Evolutionary conservation across 2,329 filamentous ascomycete species (phyloP), one percentile per base, ranked within the genome.

Genomic region (Fusarium haematococcum): DNA sequence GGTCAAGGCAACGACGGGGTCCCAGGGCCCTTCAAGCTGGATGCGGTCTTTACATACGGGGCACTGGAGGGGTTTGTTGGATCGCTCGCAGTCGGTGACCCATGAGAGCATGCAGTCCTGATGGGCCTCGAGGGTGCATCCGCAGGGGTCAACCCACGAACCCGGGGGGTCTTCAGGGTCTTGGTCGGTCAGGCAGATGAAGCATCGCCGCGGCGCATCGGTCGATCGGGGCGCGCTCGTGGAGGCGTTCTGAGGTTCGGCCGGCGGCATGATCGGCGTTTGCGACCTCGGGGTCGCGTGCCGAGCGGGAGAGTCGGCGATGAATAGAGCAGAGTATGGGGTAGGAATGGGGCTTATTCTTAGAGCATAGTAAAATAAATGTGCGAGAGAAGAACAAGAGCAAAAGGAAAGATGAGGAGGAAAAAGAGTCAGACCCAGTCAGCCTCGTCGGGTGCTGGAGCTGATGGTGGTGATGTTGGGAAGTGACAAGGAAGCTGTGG

Each of bases 21-120:
- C 95, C 78, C 88, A 90, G 16, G 94, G 93, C 58, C 95, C 91
- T 60, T 92, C 89, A 32, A 98, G 87, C 62, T 89, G 86, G 78
- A 98, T 97, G 75, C 91, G 89, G 2, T 91, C 89, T 81, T 97
- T 97, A 88, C 97, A 99, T 72, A 97, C 94, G 3, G 96, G 96
- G 80, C 97, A 99, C 63, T 90, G 86, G 73, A 98, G 91, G 70
- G 91, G 91, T 64, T 91, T 90, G 81, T 86, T 81, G 80, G 89
- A 83, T 68, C 83, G 88, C 83, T 98, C 95, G 80, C 95, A 90
- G 80, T 98, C 95, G n/a, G 94, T 93, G 20, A 98, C 93, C 95
- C 95, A 99, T 78, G 95, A 93, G 43, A 98, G 87, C 75, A 98
- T 88, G 81, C 95, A 98, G 69, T 91, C 90, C 81, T 98, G 95